Conservation (phyloP, 305 asterid species). For the Nicotiana rustica region DNA sequence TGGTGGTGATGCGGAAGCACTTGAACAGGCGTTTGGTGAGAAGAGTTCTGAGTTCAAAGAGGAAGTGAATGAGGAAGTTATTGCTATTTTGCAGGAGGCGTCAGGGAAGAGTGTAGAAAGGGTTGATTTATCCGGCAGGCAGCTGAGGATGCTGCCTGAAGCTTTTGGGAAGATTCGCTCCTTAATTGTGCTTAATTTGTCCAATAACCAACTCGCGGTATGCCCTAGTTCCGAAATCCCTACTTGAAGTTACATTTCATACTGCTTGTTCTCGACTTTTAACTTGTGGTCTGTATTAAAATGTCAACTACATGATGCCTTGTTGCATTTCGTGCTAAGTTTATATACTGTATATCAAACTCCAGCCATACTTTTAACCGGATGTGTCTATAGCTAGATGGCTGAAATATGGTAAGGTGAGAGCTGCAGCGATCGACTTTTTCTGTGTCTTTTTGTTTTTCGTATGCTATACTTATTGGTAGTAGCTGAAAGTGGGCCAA, state of each 20-base stretch:
- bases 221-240: conserved; percentile 20
- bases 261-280: neutral
- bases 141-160: conserved; percentile 76
- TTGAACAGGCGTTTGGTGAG: conserved; percentile 54
- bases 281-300: neutral
- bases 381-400: neutral
- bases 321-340: neutral
- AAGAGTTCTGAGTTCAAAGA: conserved; percentile 44
- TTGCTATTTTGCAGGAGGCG: conserved; percentile 64
- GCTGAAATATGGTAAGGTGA: neutral
- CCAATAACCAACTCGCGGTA: conserved; percentile 82
- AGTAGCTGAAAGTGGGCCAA: neutral
- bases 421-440: neutral
- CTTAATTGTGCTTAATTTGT: conserved; percentile 68
- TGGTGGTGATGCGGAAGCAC: conserved; percentile 51
- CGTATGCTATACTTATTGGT: neutral
- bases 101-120: conserved; percentile 61
- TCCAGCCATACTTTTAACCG: neutral
- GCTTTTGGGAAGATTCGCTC: conserved; percentile 71
- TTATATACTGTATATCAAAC: neutral
- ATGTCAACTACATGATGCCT: conserved; percentile 26
- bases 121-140: conserved; percentile 66
- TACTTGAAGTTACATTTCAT: conserved; percentile 8
- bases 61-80: conserved; percentile 71
- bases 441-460: neutral